phyloP scores from a whole-genome alignment of 2,329 filamentous ascomycete species.

The Talaromyces piceae region DNA sequence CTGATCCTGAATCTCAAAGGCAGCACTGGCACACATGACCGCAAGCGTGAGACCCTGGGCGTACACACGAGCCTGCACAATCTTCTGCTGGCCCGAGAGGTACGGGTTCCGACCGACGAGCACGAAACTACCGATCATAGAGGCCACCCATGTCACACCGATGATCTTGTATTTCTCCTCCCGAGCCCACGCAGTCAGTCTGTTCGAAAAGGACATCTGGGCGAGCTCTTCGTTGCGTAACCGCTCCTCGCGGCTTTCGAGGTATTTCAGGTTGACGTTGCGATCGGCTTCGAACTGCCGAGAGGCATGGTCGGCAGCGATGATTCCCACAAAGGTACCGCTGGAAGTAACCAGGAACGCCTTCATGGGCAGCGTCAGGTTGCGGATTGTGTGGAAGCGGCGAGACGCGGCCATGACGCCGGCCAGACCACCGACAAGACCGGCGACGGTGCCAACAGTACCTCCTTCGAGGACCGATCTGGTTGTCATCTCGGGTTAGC shows the following conservation, averaged over 20 bases:
- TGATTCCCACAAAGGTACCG: constrained; percentile 79
- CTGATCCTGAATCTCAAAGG: constrained; percentile 74
- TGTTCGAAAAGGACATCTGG: constrained; percentile 52
- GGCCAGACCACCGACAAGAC: constrained; percentile 58
- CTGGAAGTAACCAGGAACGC: constrained; percentile 79
- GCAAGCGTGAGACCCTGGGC: constrained; percentile 82
- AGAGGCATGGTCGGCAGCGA: constrained; percentile 70
- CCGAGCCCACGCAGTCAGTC: constrained; percentile 64
- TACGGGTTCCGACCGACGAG: constrained; percentile 72
- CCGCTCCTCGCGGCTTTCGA: constrained; percentile 54
- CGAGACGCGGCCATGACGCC: constrained; percentile 61
- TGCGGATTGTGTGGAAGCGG: constrained; percentile 70
- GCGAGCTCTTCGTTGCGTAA: constrained; percentile 47
- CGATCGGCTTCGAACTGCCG: constrained; percentile 62
- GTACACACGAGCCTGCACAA: constrained; percentile 91
- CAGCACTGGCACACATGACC: constrained; percentile 73
- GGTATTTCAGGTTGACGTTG: constrained; percentile 62
- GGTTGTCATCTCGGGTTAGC: constrained; percentile 15
- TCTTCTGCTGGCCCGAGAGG: constrained; percentile 70
- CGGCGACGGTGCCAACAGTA: constrained; percentile 60
- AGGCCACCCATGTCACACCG: constrained; percentile 70
- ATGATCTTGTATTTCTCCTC: constrained; percentile 84
- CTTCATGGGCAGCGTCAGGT: constrained; percentile 81
- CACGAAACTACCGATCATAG: constrained; percentile 66
- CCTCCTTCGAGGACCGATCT: constrained; percentile 73